A percentile compares a stretch with the other conserved stretches of the same genome.
Evolutionary conservation across 1,139 yeast species (phyloP).

Genomic region (Geotrichum carabidarum): DNA sequence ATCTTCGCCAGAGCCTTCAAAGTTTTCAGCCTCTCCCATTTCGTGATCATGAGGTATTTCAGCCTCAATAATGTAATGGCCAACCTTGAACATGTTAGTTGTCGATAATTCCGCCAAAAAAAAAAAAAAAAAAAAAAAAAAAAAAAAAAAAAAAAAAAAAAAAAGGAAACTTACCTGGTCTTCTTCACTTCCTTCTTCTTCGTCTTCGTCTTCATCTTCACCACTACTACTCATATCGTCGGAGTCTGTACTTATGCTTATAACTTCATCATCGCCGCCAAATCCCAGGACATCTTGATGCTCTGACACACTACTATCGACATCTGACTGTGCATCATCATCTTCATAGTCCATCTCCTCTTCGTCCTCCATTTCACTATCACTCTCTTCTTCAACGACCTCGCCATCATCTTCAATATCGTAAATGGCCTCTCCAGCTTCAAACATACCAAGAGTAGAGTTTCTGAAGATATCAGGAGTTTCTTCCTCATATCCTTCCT

Average conservation of each 20-base stretch:
- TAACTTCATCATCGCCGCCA: conserved; percentile 29
- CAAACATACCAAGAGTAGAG: conserved; percentile 92
- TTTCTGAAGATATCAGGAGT: conserved; percentile 79
- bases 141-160: background rate
- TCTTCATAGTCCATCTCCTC: conserved; percentile 33
- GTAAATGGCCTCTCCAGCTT: conserved; percentile 68
- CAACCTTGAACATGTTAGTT: conserved; percentile 6
- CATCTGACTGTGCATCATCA: conserved; percentile 37
- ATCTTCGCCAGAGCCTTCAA: conserved; percentile 38
- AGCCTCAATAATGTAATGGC: conserved; percentile 9
- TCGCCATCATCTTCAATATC: conserved; percentile 51
- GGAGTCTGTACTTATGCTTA: conserved; percentile 22
- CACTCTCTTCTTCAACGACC: conserved; percentile 36
- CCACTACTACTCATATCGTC: conserved; percentile 22
- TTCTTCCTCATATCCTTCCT: conserved; percentile 48
- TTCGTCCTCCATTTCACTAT: conserved; percentile 29
- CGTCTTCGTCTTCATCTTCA: conserved; percentile 34
- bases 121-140: background rate
- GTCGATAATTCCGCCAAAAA: background rate
- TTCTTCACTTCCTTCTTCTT: conserved; percentile 24
- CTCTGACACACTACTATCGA: conserved; percentile 27
- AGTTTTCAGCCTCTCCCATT: conserved; percentile 21
- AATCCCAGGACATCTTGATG: conserved; percentile 37
- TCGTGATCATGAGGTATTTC: conserved; percentile 13
- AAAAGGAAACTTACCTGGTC: conserved; percentile 9